Percentiles rank a stretch among this genome's conserved stretches.
Evolutionary conservation across 208 protist genomes (phyloP).

Genomic region (Tritrichomonas musculus): DNA sequence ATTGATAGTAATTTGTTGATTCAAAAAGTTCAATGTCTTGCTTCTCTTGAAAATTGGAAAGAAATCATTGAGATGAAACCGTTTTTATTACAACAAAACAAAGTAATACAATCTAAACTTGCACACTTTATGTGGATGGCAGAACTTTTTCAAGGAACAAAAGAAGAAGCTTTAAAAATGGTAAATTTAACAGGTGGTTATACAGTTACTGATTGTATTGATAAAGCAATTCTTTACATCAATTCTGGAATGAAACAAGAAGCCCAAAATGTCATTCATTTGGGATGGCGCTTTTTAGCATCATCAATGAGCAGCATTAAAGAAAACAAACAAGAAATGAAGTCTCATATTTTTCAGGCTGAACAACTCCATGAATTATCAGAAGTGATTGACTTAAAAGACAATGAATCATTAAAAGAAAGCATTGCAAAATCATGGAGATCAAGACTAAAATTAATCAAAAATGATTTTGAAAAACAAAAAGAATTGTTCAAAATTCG

Average conservation of each 20-base stretch:
- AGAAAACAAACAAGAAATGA: background rate
- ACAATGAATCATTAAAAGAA: background rate
- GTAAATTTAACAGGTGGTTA: slow-evolving; percentile 1
- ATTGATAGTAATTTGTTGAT: no score
- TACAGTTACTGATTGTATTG: slow-evolving; percentile 1
- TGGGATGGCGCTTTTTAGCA: background rate
- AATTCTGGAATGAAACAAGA: background rate
- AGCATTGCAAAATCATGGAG: background rate
- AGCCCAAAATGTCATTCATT: background rate
- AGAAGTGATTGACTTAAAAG: background rate
- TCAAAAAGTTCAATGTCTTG: background rate
- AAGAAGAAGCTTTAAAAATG: background rate
- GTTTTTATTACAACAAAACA: background rate
- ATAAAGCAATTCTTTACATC: background rate
- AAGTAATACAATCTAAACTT: background rate
- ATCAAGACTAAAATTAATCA: background rate
- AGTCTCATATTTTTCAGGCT: background rate
- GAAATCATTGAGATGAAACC: background rate
- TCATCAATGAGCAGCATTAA: background rate
- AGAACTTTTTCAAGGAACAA: background rate
- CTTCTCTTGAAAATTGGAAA: background rate
- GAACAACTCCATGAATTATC: background rate
- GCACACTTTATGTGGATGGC: background rate
- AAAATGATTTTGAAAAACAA: background rate
- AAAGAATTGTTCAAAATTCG: background rate